Percentiles rank a stretch among this genome's conserved stretches.
Evolutionary conservation across 2,329 filamentous ascomycete genomes (phyloP).

Genomic region (Colletotrichum destructivum): DNA sequence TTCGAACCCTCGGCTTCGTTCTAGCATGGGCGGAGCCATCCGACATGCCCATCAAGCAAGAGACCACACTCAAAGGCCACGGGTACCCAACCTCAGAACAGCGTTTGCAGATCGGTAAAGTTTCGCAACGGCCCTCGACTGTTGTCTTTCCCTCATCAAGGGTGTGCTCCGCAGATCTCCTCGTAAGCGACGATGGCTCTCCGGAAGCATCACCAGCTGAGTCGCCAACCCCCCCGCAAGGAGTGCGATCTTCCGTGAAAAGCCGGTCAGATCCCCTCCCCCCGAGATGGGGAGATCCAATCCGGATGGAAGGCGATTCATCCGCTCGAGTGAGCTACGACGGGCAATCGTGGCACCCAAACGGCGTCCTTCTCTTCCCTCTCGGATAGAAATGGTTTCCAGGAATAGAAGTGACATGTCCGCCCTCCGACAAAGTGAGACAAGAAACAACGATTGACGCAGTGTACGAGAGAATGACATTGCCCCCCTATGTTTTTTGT

Average conservation of each 20-base stretch:
- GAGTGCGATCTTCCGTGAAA: background rate
- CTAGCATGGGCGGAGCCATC: background rate
- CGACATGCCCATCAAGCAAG: background rate
- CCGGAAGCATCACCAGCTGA: background rate
- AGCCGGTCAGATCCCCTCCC: background rate
- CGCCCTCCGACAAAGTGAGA: constrained; percentile 16
- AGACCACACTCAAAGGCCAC: background rate
- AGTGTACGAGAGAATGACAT: background rate
- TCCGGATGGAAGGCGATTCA: too few relatives aligned
- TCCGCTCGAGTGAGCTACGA: background rate
- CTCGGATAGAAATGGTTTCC: constrained; percentile 2
- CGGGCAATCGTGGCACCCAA: background rate
- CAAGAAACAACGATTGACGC: background rate
- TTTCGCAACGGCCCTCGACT: background rate
- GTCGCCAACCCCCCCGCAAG: background rate
- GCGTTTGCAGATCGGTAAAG: background rate
- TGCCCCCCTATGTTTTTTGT: background rate
- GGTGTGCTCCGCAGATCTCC: background rate
- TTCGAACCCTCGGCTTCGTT: background rate
- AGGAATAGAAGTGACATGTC: background rate
- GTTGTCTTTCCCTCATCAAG: background rate
- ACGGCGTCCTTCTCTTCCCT: background rate
- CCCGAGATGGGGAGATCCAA: background rate
- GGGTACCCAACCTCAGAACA: background rate
- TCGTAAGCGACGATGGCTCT: background rate